A percentile compares a stretch with the other conserved stretches of the same genome.
Evolutionary conservation across 768 basidiomycete species (phyloP).

Genomic region (Boletellus sp.): DNA sequence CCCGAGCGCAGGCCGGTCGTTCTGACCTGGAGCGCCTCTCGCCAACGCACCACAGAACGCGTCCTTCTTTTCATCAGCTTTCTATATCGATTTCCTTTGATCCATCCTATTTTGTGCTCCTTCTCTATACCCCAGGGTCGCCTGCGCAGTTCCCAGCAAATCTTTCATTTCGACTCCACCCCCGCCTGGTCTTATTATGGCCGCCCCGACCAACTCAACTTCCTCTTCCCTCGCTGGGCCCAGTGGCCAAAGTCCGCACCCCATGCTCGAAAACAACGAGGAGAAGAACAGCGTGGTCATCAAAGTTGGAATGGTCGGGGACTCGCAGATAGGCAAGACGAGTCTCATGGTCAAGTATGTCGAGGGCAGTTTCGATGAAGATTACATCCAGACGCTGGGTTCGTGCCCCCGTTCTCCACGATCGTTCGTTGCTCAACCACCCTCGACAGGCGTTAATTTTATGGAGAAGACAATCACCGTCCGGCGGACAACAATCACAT

Average conservation of each 20-base stretch:
- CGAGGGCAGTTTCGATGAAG: conserved; percentile 97
- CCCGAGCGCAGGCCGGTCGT: conserved; percentile 31
- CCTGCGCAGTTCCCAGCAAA: conserved; percentile 21
- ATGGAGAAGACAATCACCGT: conserved; percentile 99
- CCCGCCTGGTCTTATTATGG: conserved; percentile 36
- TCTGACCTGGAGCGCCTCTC: conserved; percentile 30
- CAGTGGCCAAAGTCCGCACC: conserved; percentile 51
- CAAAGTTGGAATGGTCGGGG: conserved; percentile 99
- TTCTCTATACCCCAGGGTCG: conserved; percentile 23
- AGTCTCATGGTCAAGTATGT: conserved; percentile 99
- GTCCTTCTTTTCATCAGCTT: conserved; percentile 38
- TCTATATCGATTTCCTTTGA: conserved; percentile 30
- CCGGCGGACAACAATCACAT: conserved; percentile 96
- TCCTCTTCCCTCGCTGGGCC: conserved; percentile 44
- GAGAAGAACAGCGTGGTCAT: conserved; percentile 91
- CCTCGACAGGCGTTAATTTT: conserved; percentile 82
- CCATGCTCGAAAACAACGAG: conserved; percentile 56
- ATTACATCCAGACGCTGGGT: conserved; percentile 99
- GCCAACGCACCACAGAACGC: conserved; percentile 32
- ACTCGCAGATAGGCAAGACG: conserved; percentile 99
- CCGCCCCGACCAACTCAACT: conserved; percentile 47
- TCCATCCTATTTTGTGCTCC: conserved; percentile 24
- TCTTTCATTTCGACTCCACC: conserved; percentile 17
- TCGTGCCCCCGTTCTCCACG: conserved; percentile 24
- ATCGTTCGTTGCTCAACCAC: conserved; percentile 8